Conservation (phyloP, 345 rosid genomes). For the Gossypium rotundifolium region DNA sequence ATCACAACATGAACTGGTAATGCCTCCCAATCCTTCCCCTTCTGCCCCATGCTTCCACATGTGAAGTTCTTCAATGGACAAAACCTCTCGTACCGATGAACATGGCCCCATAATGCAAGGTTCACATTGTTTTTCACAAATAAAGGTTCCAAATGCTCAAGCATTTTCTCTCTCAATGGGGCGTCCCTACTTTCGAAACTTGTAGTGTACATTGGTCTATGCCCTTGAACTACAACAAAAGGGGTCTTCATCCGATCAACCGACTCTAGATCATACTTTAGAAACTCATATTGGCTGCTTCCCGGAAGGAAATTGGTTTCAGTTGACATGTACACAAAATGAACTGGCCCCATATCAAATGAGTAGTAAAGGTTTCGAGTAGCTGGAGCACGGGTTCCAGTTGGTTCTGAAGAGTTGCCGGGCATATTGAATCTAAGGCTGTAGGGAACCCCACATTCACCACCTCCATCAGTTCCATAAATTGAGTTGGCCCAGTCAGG, state of each 20-base stretch:
- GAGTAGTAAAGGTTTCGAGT: slow-evolving; percentile 83
- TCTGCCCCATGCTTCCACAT: slow-evolving; percentile 41
- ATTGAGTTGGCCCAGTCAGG: slow-evolving; percentile 60
- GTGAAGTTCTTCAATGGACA: slow-evolving; percentile 75
- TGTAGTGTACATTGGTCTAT: slow-evolving; percentile 93
- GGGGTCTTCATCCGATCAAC: slow-evolving; percentile 75
- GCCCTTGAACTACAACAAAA: slow-evolving; percentile 77
- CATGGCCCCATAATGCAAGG: slow-evolving; percentile 93
- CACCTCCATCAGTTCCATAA: slow-evolving; percentile 82
- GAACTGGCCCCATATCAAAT: slow-evolving; percentile 61
- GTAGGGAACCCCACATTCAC: slow-evolving; percentile 92
- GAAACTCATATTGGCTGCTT: slow-evolving; percentile 61
- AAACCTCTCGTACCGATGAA: slow-evolving; percentile 88
- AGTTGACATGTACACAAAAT: slow-evolving; percentile 77
- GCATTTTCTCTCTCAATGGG: slow-evolving; percentile 51
- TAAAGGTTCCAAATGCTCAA: slow-evolving; percentile 79
- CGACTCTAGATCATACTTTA: slow-evolving; percentile 69
- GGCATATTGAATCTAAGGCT: slow-evolving; percentile 89
- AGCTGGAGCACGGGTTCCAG: slow-evolving; percentile 60
- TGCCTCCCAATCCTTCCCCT: slow-evolving; percentile 45
- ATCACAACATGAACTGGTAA: slow-evolving; percentile 82
- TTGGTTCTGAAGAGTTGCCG: slow-evolving; percentile 74
- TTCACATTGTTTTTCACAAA: slow-evolving; percentile 63
- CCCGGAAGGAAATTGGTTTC: slow-evolving; percentile 81
- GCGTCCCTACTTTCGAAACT: slow-evolving; percentile 54